Conservation (phyloP, 352 stramenopile genomes). For the Halophytophthora polymorphica region DNA sequence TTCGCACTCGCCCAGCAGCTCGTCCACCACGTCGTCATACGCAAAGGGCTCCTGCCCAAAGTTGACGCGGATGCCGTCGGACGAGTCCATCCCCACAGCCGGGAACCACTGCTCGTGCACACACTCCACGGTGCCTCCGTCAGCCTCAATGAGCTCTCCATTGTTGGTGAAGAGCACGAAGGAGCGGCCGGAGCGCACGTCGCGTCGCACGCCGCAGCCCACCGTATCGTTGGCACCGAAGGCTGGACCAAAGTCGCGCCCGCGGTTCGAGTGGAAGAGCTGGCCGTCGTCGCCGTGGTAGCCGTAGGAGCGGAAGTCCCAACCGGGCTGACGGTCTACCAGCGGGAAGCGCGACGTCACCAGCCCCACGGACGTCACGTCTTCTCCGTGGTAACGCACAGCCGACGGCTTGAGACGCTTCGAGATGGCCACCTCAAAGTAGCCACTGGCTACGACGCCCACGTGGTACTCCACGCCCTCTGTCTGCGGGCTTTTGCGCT, state of each 20-base stretch:
- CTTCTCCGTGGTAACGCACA: slow-evolving; percentile 22
- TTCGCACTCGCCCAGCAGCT: slow-evolving; percentile 24
- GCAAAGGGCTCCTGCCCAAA: slow-evolving; percentile 33
- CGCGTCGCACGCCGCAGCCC: slow-evolving; percentile 26
- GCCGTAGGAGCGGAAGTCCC: slow-evolving; percentile 59
- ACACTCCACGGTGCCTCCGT: slow-evolving; percentile 20
- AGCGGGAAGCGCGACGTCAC: slow-evolving; percentile 49
- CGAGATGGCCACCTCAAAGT: slow-evolving; percentile 32
- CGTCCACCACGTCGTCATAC: slow-evolving; percentile 28
- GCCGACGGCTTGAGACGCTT: slow-evolving; percentile 29
- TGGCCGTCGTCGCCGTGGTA: slow-evolving; percentile 79
- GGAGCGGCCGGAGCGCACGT: slow-evolving; percentile 18
- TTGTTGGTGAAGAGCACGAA: slow-evolving; percentile 37
- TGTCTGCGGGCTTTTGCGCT: slow-evolving; percentile 20
- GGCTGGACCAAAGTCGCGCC: slow-evolving; percentile 26
- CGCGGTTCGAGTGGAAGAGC: slow-evolving; percentile 47
- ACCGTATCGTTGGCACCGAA: slow-evolving; percentile 29
- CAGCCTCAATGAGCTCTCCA: slow-evolving; percentile 13
- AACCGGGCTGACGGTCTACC: slow-evolving; percentile 62
- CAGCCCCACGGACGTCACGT: slow-evolving; percentile 60
- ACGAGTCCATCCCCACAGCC: slow-evolving; percentile 27
- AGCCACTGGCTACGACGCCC: slow-evolving; percentile 27
- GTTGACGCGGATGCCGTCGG: slow-evolving; percentile 29
- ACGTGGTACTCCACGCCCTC: slow-evolving; percentile 25
- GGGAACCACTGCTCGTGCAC: slow-evolving; percentile 31